Base-by-base conservation (phyloP, 805 yeast genomes). In the Phaffomyces antillensis region DNA sequence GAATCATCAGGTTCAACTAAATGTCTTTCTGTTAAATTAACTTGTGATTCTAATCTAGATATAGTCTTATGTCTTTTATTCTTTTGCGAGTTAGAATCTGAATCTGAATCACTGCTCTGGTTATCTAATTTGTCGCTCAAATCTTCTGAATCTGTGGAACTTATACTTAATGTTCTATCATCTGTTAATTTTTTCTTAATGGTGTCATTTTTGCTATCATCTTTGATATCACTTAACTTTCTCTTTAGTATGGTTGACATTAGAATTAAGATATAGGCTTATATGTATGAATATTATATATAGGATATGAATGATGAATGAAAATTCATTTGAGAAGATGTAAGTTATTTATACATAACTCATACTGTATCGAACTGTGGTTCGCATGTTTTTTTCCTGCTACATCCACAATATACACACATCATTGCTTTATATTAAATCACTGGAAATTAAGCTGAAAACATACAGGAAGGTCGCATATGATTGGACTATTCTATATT, bases 121-220 rank as follows among this genome's bases (percentile, higher is more conserved):
- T 40, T 37, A 33, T 55, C 57, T 15, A 54, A 32, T 40, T 47
- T 56, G n/a, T 52, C 57, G 26, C 50, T 51, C 25, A 55, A 36
- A 12, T 42, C 50, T 8, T 54, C 52, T 7, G 52, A 49, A 17
- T 48, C 51, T 15, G 51, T 48, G 5, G 61, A 56, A n/a, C 52
- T 45, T 8, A 54, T 39, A 33, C 58, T 55, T 8, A 40, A 24
- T 8, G 59, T 49, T 36, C 59, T 52, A n/a, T 51, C 58, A 6
- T 52, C 55, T 6, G 36, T n/a, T 8, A 8, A 1, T 7, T 32
- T 32, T 32, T 12, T 12, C 6, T 17, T n/a, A 8, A 32, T 16
- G 9, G 16, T 32, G 10, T 32, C 35, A n/a, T 32, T 28, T 28
- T 28, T 28, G 30, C 10, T 26, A 13, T 26, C 13, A 26, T 11